Conservation (phyloP, 2,329 filamentous ascomycete species). For the Myriosclerotinia scirpicola region DNA sequence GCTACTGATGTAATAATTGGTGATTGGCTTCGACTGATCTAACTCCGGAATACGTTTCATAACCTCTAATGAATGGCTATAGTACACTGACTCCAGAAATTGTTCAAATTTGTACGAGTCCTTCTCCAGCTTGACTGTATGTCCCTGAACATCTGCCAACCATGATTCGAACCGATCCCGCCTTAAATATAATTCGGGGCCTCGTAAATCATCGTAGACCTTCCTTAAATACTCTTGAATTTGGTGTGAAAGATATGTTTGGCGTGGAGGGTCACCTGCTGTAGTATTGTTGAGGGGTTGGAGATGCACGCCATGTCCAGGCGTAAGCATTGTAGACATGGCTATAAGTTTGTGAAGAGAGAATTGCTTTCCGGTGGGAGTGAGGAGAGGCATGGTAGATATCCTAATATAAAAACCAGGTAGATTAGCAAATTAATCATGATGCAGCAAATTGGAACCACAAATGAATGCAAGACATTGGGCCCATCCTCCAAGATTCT, state of each 20-base stretch:
- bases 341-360: constrained; percentile 41
- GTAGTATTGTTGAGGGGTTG: constrained; percentile 24
- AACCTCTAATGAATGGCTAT: constrained; percentile 37
- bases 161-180: constrained; percentile 49
- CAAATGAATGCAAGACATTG: constrained; percentile 21
- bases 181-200: constrained; percentile 40
- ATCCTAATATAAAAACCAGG: constrained; percentile 9
- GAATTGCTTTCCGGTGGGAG: constrained; percentile 38
- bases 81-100: constrained; percentile 39
- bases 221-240: constrained; percentile 51
- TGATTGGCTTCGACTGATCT: constrained; percentile 40
- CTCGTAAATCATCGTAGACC: constrained; percentile 50
- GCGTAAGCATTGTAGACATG: constrained; percentile 40
- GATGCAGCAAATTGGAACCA: constrained; percentile 4
- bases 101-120: constrained; percentile 40
- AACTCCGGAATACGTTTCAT: constrained; percentile 32
- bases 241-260: constrained; percentile 48
- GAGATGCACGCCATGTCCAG: constrained; percentile 32
- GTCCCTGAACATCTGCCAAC: constrained; percentile 50
- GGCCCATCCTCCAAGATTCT: background rate
- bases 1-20: constrained; percentile 88
- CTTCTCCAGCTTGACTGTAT: constrained; percentile 32
- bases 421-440: constrained; percentile 18
- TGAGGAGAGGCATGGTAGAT: constrained; percentile 31
- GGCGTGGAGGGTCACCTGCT: constrained; percentile 30